Base-by-base conservation (phyloP, 1,284 basidiomycete species). In the Limonomyces culmigenus region DNA sequence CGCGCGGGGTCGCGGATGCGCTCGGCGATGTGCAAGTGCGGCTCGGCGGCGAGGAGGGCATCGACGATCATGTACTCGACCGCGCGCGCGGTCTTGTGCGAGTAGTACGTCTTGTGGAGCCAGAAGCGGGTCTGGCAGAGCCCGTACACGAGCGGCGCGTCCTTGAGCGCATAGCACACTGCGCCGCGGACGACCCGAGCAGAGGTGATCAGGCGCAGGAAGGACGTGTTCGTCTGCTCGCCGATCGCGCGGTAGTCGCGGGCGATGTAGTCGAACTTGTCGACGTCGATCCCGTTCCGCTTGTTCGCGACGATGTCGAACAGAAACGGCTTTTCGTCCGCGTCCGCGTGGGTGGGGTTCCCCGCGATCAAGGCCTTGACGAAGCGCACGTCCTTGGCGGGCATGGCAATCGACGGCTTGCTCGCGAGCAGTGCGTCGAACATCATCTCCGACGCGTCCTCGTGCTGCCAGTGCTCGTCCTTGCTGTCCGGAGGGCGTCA, bases 231-330 rank as follows among this genome's bases (percentile, higher is more conserved):
- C 40, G 65, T 56, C 16, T 63, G 66, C 33, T 76, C 67, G n/a
- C 77, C 77, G 32, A 80, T 66, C 41, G 73, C 72, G 38, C 70
- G 67, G 0, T 67, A 70, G 46, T 86, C 83, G 2, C 83, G 62
- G 4, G 69, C 58, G 38, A 86, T 80, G 43, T 86, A 86, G 45
- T 86, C 81, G 40, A 84, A 80, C 78, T 84, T 85, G 60, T 86
- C 83, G 3, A 86, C 81, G 45, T 85, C 81, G 4, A 86, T 60
- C 0, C 81, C 81, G 40, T 84, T 85, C 3, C 70, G 59, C 49
- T 69, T 67, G 54, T 86, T 86, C 0, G 74, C 74, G 2, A 86
- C 77, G 34, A 86, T 84, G 39, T 86, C 76, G 45, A 70, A 73
- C 23, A 72, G 42, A 43, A 66, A 72, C n/a, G 46, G 48, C 45